Evolutionary conservation across 2,329 filamentous ascomycete genomes (phyloP).

Genomic region (Aaosphaeria pasadenensis): DNA sequence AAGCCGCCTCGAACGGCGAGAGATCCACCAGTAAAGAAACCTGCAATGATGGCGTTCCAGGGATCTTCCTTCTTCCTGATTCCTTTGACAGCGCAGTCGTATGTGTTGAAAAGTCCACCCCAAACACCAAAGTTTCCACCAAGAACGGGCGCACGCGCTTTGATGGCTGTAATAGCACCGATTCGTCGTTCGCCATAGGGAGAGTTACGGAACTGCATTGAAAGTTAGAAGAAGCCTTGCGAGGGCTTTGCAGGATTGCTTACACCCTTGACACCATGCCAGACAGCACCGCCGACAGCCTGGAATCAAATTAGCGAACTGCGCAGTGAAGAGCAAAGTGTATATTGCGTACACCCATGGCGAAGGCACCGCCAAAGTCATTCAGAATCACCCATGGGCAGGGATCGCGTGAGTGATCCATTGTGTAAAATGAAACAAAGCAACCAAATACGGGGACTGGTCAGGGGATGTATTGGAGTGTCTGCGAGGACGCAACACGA

Average conservation of each 20-base stretch:
- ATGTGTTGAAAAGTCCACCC: conserved; percentile 90
- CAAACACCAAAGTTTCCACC: conserved; percentile 96
- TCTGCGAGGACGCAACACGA: neutral
- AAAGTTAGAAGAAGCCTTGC: neutral
- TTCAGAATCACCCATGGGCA: conserved; percentile 96
- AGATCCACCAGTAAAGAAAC: conserved; percentile 83
- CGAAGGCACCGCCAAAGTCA: conserved; percentile 96
- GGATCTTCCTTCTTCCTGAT: conserved; percentile 85
- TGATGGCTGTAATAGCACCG: conserved; percentile 89
- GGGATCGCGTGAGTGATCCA: conserved; percentile 96
- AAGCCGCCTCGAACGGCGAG: conserved; percentile 85
- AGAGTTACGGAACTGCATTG: conserved; percentile 30
- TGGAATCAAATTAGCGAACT: conserved; percentile 13
- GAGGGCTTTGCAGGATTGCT: conserved; percentile 28
- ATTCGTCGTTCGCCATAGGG: conserved; percentile 85
- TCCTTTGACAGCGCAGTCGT: conserved; percentile 93
- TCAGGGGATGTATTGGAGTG: too few species aligned
- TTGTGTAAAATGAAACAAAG: conserved; percentile 33
- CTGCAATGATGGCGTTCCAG: conserved; percentile 93
- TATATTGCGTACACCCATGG: conserved; percentile 76
- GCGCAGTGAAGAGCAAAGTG: neutral
- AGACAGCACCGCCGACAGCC: conserved; percentile 58
- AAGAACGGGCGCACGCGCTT: conserved; percentile 88
- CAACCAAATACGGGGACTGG: too few species aligned
- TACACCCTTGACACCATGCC: conserved; percentile 96